These are phyloP conservation scores for Aureobasidium sp. DNA, from an alignment of 2,329 filamentous ascomycete species.

Conservation along the genomic window DNA sequence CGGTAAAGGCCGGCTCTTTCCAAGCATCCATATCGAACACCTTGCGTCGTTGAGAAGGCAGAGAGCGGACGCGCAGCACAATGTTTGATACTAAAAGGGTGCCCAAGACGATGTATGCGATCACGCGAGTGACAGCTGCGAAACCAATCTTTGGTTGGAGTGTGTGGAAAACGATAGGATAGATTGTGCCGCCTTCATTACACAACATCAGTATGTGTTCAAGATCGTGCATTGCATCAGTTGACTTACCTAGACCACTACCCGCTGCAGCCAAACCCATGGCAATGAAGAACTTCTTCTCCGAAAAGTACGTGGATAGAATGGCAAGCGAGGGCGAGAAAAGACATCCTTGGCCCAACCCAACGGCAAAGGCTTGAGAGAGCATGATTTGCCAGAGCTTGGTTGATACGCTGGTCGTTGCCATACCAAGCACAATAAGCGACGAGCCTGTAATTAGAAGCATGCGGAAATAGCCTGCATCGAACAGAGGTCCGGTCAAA, in stretches of 20 bases:
- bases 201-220: neutral
- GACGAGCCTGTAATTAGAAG: constrained; percentile 38
- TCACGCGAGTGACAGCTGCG: constrained; percentile 25
- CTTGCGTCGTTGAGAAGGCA: neutral
- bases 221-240: fast-evolving
- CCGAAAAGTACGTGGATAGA: constrained; percentile 36
- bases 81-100: constrained; percentile 27
- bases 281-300: constrained; percentile 34
- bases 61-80: constrained; percentile 20
- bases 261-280: constrained; percentile 40
- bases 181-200: constrained; percentile 19
- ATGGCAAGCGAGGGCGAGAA: constrained; percentile 38
- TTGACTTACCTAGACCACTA: constrained; percentile 30
- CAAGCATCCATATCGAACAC: constrained; percentile 7
- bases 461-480: constrained; percentile 40
- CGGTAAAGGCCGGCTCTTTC: constrained; percentile 10
- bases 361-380: constrained; percentile 36
- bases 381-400: constrained; percentile 21
- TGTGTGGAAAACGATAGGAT: constrained; percentile 31
- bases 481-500: constrained; percentile 43
- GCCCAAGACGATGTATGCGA: constrained; percentile 29
- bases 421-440: constrained; percentile 39
- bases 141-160: constrained; percentile 26
- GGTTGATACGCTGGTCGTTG: constrained; percentile 17
- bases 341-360: constrained; percentile 41